Evolutionary conservation across 345 rosid species (phyloP).

Genomic region (Melastoma malabathricum): DNA sequence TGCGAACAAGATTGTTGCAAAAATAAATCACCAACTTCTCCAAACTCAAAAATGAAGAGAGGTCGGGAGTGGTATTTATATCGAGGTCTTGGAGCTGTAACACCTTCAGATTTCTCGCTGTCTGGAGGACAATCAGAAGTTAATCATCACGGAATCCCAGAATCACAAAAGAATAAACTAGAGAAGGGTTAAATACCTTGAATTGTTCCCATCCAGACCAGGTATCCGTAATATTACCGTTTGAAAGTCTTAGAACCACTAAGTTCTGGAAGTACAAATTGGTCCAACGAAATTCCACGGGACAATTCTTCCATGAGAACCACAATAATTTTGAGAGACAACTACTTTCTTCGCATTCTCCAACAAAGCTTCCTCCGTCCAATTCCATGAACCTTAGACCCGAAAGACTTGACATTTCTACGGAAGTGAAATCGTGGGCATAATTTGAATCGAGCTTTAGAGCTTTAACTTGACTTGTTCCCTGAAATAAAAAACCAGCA

Average conservation of each 20-base stretch:
- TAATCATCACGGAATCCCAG: not conserved
- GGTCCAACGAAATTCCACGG: not conserved
- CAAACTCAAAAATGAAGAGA: not conserved
- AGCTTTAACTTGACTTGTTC: not conserved
- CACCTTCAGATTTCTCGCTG: constrained; percentile 1
- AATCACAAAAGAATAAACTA: too few relatives aligned
- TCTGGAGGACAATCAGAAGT: not conserved
- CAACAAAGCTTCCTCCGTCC: not conserved
- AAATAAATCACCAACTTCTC: not conserved
- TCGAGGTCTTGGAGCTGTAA: not conserved
- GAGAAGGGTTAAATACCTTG: not conserved
- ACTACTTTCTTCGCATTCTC: not conserved
- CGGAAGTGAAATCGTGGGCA: too few relatives aligned
- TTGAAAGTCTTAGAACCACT: constrained; percentile 1
- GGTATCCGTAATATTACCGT: not conserved
- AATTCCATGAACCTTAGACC: not conserved
- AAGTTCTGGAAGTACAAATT: not conserved
- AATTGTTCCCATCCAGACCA: constrained; percentile 5
- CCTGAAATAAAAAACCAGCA: not conserved
- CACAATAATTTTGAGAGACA: not conserved
- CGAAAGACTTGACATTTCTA: not conserved
- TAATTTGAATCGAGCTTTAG: not conserved
- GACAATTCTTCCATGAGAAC: constrained; percentile 1
- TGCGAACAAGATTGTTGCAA: not conserved
- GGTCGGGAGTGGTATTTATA: not conserved